Evolutionary conservation across 208 protist genomes (phyloP), one percentile per base, ranked within the genome.

Genomic region (Leishmania gerbilli): DNA sequence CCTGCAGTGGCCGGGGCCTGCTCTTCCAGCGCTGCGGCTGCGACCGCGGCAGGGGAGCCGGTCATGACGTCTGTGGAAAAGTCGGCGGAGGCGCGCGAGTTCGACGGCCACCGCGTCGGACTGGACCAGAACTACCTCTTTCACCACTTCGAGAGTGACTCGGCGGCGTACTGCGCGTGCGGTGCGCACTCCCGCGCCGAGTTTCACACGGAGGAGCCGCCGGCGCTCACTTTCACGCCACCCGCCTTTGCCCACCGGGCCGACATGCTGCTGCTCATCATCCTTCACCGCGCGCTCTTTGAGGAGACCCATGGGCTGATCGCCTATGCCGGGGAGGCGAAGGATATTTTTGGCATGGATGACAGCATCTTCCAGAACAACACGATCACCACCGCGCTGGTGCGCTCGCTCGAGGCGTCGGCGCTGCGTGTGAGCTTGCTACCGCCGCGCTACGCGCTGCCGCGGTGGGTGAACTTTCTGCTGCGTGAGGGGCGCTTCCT

Each of bases 391-490:
- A 88, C 84, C 3, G 71, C 81, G 42, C 34, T 96, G 60, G 88
- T 96, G 58, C 90, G 91, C 67, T 88, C 92, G 27, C 65, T 96
- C 21, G 91, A 88, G 62, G 93, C 92, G 53, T 95, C 91, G 13
- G 95, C 95, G 71, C 86, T 97, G 76, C 92, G 92, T 27, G 91
- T 98, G 37, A 89, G 87, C 71, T 47, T 96, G 76, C 85, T 98
- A 45, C 95, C 95, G 13, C 85, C 88, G 31, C 65, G 85, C 31
- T 91, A 94, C 79, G 93, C 95, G 9, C 79, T 98, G 42, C 95
- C 95, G 7, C 88, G 91, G 0, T 98, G 95, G 95, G 87, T 92
- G 31, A 83, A 92, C 72, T 98, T 96, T 75, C 79, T 97, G 15
- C 84, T 98, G 51, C 85, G 77, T 17, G 84, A 96, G 71, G 95